A percentile compares a stretch with the other conserved stretches of the same genome.
phyloP scores from a whole-genome alignment of 345 rosid genomes.

The Arabis hirsuta region DNA sequence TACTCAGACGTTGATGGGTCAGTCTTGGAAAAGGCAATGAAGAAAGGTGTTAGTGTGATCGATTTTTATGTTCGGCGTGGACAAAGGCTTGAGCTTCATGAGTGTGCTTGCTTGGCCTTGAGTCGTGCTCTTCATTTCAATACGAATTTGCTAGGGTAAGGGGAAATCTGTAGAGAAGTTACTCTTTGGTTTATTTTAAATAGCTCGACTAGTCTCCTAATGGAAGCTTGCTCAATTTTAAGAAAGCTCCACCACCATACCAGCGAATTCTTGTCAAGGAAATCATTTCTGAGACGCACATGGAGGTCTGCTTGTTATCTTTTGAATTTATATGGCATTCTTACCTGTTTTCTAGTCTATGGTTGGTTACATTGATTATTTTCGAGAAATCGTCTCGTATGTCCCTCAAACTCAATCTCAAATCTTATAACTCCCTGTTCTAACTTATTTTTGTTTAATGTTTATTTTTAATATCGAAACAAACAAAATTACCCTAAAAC shows the following conservation, averaged over 20 bases:
- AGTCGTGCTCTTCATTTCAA: constrained; percentile 81
- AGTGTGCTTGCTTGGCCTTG: constrained; percentile 85
- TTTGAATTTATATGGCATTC: constrained; percentile 13
- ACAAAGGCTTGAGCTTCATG: constrained; percentile 75
- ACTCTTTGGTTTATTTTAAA: not conserved
- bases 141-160: constrained; percentile 66
- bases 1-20: constrained; percentile 42
- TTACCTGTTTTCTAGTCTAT: not conserved
- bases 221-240: constrained; percentile 36
- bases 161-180: not conserved
- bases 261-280: constrained; percentile 58
- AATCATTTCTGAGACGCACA: constrained; percentile 39
- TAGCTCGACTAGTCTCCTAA: constrained; percentile 9
- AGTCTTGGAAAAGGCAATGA: constrained; percentile 40
- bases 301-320: constrained; percentile 51
- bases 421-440: too few relatives aligned
- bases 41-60: constrained; percentile 54
- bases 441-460: too few relatives aligned
- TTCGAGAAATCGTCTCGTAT: too few relatives aligned
- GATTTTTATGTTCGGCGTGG: constrained; percentile 60
- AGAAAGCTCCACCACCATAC: constrained; percentile 81
- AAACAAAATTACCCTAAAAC: too few relatives aligned
- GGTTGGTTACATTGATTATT: constrained; percentile 5
- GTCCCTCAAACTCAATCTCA: too few relatives aligned
- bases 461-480: too few relatives aligned